Conservation (phyloP, 116 monocot genomes). For the Trichopus zeylanicus region DNA sequence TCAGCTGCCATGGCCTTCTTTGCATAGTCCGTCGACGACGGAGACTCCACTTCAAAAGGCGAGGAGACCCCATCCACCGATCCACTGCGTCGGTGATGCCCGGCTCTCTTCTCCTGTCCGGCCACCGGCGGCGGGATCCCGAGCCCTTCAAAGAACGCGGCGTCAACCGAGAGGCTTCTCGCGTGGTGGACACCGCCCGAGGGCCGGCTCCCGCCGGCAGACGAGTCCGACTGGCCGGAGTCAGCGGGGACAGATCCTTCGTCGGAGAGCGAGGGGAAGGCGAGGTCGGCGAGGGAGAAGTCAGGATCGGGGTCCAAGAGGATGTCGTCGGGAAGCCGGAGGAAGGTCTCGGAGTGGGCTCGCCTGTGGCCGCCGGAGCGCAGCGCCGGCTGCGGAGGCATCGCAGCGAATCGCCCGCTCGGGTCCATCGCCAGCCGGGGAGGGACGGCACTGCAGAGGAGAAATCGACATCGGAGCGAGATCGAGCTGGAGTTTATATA, state of each 20-base stretch:
- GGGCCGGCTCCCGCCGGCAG: not conserved
- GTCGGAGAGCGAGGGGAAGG: slow-evolving; percentile 72
- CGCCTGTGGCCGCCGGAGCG: slow-evolving; percentile 30
- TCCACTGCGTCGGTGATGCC: slow-evolving; percentile 28
- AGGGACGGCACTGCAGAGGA: too few species aligned
- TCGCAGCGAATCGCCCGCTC: not conserved
- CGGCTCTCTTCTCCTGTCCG: slow-evolving; percentile 2
- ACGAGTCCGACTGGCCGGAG: not conserved
- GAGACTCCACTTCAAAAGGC: slow-evolving; percentile 46
- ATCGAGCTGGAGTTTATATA: too few species aligned
- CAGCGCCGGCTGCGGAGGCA: not conserved
- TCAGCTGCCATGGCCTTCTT: slow-evolving; percentile 61
- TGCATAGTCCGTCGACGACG: slow-evolving; percentile 13
- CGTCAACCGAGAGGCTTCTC: slow-evolving; percentile 77
- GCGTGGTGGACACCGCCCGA: not conserved
- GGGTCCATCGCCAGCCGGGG: not conserved
- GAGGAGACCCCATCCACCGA: slow-evolving; percentile 57
- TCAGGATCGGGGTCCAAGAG: slow-evolving; percentile 69
- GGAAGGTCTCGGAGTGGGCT: slow-evolving; percentile 79
- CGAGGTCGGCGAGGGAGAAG: slow-evolving; percentile 63
- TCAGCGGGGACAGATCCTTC: slow-evolving; percentile 15
- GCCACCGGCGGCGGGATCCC: slow-evolving; percentile 21
- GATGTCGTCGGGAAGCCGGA: slow-evolving; percentile 73
- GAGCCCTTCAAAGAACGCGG: slow-evolving; percentile 60
- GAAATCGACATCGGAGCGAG: too few species aligned